Evolutionary conservation across 2,329 filamentous ascomycete species (phyloP), one percentile per base, ranked within the genome.

Genomic region (Arthrobotrys megalospora): DNA sequence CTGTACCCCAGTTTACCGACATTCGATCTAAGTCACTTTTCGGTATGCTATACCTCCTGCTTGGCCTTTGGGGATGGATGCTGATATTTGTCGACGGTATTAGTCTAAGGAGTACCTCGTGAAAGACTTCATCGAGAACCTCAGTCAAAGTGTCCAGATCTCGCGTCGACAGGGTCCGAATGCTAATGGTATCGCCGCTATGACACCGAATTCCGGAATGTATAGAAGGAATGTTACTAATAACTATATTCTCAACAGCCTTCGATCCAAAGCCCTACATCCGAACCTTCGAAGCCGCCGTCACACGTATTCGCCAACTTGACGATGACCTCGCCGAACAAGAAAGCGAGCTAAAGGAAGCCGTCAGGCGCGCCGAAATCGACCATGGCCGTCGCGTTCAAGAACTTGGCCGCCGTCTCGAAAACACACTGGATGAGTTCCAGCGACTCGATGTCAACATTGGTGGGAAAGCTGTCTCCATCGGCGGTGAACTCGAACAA

Each of bases 251-350:
- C 8, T 80, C 87, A 79, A 87, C 32, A 87, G 83, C 87, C 3
- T 99, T 99, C 85, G 96, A 99, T 83, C 94, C 96, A 0, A 99
- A 99, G 85, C 96, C 96, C 36, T 87, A 99, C 81, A 99, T 99
- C 82, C 91, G 96, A 76, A 94, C 93, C 0, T 99, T 99, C 84
- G 96, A 99, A 84, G 87, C 90, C 83, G 90, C 90, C 52, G 85
- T 88, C 67, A 83, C 84, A 47, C 85, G 86, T n/a, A 83, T 88
- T 34, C 84, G 85, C 50, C 87, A 88, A 64, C 84, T 88, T 41
- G 87, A 87, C 4, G 93, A 96, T 71, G 94, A 98, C 83, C 87
- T 99, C 5, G 93, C 97, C 83, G 90, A 92, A 82, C 91, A 91
- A 80, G 96, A 99, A 84, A 97, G 95, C 79, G 96, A 98, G 82